A percentile compares a stretch with the other conserved stretches of the same genome.
Evolutionary conservation across 1,284 basidiomycete genomes (phyloP).

Genomic region (Pyrrhoderma lamaoense): DNA sequence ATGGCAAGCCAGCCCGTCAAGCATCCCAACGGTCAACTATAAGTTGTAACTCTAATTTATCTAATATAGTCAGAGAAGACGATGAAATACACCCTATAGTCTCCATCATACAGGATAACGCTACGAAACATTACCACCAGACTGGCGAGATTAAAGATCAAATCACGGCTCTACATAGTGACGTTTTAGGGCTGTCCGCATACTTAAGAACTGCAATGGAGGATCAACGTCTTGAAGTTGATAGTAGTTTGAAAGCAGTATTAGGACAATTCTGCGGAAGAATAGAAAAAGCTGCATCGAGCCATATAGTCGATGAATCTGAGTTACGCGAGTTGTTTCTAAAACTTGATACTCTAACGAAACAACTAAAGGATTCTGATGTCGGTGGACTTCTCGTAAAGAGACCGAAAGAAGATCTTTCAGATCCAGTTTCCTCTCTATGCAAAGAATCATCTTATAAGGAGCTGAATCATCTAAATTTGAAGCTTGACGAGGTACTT

Average conservation of each 20-base stretch:
- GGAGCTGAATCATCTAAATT: slow-evolving; percentile 19
- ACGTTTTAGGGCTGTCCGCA: slow-evolving; percentile 24
- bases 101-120: slow-evolving; percentile 27
- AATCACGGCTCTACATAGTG: slow-evolving; percentile 31
- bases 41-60: not conserved
- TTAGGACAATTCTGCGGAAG: slow-evolving; percentile 15
- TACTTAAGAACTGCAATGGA: slow-evolving; percentile 16
- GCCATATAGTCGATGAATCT: not conserved
- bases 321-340: slow-evolving; percentile 6
- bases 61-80: not conserved
- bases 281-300: slow-evolving; percentile 7
- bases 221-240: slow-evolving; percentile 5
- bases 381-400: too few relatives aligned
- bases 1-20: not conserved
- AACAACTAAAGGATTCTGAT: not conserved
- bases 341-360: slow-evolving; percentile 10
- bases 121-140: slow-evolving; percentile 31
- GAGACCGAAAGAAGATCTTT: not conserved
- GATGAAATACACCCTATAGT: slow-evolving; percentile 7
- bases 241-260: slow-evolving; percentile 7
- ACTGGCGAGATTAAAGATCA: slow-evolving; percentile 30
- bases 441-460: not conserved
- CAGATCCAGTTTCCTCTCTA: slow-evolving; percentile 4
- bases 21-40: not conserved
- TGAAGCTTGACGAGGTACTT: slow-evolving; percentile 25